These are phyloP conservation scores for Ophiocordyceps camponoti-floridani DNA, from an alignment of 2,329 filamentous ascomycete species.

Conservation along the genomic window DNA sequence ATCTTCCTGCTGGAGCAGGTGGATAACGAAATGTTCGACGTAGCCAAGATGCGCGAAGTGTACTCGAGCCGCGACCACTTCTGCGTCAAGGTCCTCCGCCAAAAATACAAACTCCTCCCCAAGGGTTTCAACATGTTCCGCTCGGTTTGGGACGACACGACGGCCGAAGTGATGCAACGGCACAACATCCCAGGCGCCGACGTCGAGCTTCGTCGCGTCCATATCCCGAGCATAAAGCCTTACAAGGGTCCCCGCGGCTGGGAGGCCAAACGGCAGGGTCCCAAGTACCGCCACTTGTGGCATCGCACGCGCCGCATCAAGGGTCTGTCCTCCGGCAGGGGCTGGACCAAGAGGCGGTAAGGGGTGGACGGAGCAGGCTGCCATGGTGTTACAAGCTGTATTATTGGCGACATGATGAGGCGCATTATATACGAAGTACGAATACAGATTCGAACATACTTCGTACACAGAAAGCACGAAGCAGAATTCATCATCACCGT, in stretches of 20 bases:
- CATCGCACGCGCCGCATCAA: slow-evolving; percentile 45
- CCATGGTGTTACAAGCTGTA: not conserved
- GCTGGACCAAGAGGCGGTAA: slow-evolving; percentile 23
- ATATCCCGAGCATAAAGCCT: slow-evolving; percentile 48
- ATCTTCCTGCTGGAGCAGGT: slow-evolving; percentile 72
- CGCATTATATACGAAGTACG: too few species aligned
- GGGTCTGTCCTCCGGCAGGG: slow-evolving; percentile 22
- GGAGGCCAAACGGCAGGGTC: slow-evolving; percentile 46
- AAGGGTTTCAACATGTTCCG: slow-evolving; percentile 76
- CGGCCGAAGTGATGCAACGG: slow-evolving; percentile 70
- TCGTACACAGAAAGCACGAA: too few species aligned
- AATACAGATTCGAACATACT: too few species aligned
- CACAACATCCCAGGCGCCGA: slow-evolving; percentile 58
- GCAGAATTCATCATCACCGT: not conserved
- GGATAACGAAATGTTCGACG: slow-evolving; percentile 37
- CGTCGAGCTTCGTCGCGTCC: slow-evolving; percentile 70
- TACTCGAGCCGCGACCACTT: slow-evolving; percentile 46
- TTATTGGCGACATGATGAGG: too few species aligned
- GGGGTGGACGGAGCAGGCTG: not conserved
- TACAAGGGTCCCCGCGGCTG: slow-evolving; percentile 43
- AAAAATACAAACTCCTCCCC: slow-evolving; percentile 39
- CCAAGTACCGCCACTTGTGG: slow-evolving; percentile 47
- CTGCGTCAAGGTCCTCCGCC: slow-evolving; percentile 55
- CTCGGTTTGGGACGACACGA: slow-evolving; percentile 75
- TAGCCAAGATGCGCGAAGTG: slow-evolving; percentile 33